Base-by-base conservation (phyloP, 2,329 filamentous ascomycete species). In the Chaetomiaceae sp. region DNA sequence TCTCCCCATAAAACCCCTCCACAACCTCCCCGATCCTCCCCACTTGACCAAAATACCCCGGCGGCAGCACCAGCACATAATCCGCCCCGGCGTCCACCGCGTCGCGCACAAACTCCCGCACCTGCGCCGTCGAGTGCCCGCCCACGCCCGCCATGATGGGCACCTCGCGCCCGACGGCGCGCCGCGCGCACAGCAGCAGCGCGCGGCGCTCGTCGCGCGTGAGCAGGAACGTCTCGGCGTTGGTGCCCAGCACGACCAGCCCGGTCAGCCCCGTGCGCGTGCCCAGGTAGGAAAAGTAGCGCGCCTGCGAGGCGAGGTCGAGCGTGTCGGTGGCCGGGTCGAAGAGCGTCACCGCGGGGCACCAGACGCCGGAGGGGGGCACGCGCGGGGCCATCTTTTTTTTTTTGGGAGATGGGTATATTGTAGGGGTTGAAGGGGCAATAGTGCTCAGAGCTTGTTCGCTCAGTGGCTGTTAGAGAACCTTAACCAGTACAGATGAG, bases 141-240 rank as follows among this genome's bases (percentile, higher is more conserved):
- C 79, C 74, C 6, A 80, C 76, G 27, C 82, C 82, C 4, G 77
- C 78, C 69, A 82, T 81, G 58, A 83, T 69, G 24, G 78, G 78
- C 57, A 69, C 79, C 18, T 65, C 63, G 1, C 72, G 68, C 0
- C 73, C 74, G 12, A 76, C 71, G n/a, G 75, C 72, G 29, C 62
- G 51, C 29, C 78, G 68, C 41, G 81, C 82, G 10, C 75, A 67
- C 22, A 66, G 60, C 19, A 86, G 70, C n/a, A 84, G 70, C 33
- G 66, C 38, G 3, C 48, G 39, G 22, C 62, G 59, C 53, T 65
- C 62, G n/a, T 61, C 55, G 41, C 63, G 57, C 19, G 60, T 64
- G 26, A 65, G 56, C 15, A 65, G 51, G 45, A 65, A 64, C 0
- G 61, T 56, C 54, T 65, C 63, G 39, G 61, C 61, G 42, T 65